Base-by-base conservation (phyloP, 805 yeast genomes). In the Saturnispora diversa region DNA sequence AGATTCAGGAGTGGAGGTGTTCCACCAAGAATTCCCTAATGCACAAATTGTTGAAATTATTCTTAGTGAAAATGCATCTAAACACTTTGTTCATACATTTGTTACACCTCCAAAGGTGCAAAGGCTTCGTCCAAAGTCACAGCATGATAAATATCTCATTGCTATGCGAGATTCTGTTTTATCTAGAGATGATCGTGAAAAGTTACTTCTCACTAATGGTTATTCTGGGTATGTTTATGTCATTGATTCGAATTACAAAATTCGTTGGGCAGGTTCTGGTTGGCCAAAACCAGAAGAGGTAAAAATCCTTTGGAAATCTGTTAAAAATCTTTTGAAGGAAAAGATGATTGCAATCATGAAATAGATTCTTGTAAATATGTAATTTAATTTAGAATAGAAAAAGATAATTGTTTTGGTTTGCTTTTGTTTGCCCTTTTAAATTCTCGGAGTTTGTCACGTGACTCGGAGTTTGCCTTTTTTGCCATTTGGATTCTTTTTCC, bases 191-290 rank as follows among this genome's bases (percentile, higher is more conserved):
- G 60, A 75, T 5, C 74, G 83, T 50, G 77, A 77, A 40, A 58
- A 70, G 20, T 59, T 90, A 26, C 64, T 73, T 36, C 74, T 87
- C 49, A 79, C 77, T 41, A 90, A 90, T 55, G 70, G 75, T 17
- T 83, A 81, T 50, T 75, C 94, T 2, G 97, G 97, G 0, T 87
- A 84, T 54, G 65, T 87, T 9, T 81, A 86, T 48, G 64, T 90
- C 4, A 70, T 92, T 26, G 98, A 92, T 54, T 67, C 66, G 12
- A 65, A 76, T 11, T 80, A 81, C 38, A 79, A 73, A 51, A 80
- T 92, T 40, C 68, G 97, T 50, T 90, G 97, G 97, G 87, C 86
- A 19, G 84, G 86, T 4, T 76, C 94, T 50, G 98, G 97, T 2
- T 74, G 71, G 29, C 81, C 95, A 2, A 68, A 69, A 12, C 75